Percentiles rank a stretch among this genome's conserved stretches.
These are phyloP conservation scores for Ulota crispa DNA, from an alignment of 225 moss, liverwort and hornwort species.

Conservation along the genomic window DNA sequence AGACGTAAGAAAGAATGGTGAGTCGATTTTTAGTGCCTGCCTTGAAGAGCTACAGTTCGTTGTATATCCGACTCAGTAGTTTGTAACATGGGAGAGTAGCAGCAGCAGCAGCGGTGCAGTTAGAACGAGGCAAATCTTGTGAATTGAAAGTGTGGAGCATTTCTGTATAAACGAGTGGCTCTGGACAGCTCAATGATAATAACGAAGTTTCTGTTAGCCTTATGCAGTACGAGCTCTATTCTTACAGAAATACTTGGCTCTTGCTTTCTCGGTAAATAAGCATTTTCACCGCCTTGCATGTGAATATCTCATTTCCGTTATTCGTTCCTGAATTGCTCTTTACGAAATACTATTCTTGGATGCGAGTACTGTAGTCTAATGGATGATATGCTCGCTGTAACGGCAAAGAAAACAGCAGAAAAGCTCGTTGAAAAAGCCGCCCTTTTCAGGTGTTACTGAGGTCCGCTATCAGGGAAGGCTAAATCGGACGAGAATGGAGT, in stretches of 20 bases:
- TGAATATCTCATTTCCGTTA: not conserved
- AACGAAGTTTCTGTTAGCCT: conserved; percentile 4
- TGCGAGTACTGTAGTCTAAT: too few relatives aligned
- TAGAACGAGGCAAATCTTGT: conserved; percentile 23
- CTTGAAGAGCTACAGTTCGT: conserved; percentile 12
- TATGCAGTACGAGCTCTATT: not conserved
- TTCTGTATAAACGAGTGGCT: conserved; percentile 31
- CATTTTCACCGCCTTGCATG: not conserved
- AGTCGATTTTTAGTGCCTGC: conserved; percentile 31
- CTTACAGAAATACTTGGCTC: not conserved
- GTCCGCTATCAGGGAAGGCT: too few relatives aligned
- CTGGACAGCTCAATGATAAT: conserved; percentile 15
- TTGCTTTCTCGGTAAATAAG: not conserved
- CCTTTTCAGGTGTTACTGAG: too few relatives aligned
- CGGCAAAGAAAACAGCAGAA: too few relatives aligned
- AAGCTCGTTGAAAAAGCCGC: too few relatives aligned
- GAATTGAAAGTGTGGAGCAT: conserved; percentile 23
- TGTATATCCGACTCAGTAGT: conserved; percentile 29
- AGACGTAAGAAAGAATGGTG: not conserved
- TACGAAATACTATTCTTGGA: too few relatives aligned
- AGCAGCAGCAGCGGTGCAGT: conserved; percentile 19
- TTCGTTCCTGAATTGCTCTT: too few relatives aligned
- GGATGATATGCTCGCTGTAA: too few relatives aligned
- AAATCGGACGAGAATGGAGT: too few relatives aligned
- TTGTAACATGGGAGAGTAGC: conserved; percentile 20